Evolutionary conservation across 208 protist genomes (phyloP).

Genomic region (Trypanosoma lewisi): DNA sequence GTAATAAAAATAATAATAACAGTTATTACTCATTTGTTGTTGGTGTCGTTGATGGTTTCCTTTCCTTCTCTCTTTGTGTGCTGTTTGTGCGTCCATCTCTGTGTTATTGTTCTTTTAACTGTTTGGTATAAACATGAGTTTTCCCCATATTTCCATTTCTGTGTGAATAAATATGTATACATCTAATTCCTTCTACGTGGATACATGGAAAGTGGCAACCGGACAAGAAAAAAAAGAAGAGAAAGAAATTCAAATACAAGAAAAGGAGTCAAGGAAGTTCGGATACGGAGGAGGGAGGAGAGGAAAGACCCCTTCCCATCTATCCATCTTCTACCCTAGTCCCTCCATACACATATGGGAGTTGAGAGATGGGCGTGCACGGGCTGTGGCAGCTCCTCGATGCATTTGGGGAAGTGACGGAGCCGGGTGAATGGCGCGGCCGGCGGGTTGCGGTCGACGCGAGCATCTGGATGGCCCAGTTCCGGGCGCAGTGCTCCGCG

Average conservation of each 20-base stretch:
- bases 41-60: not conserved
- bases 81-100: no score
- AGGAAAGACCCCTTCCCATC: no score
- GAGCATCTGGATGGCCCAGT: conserved; percentile 88
- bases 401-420: conserved; percentile 67
- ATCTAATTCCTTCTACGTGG: no score
- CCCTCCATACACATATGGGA: no score
- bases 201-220: no score
- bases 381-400: conserved; percentile 86
- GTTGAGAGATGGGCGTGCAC: conserved; percentile 77
- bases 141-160: not conserved
- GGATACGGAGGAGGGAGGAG: no score
- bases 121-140: no score
- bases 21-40: conserved; percentile 7
- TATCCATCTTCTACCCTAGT: no score
- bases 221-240: no score
- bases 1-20: no score
- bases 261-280: no score
- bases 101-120: no score
- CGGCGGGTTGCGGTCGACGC: conserved; percentile 83
- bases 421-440: conserved; percentile 59
- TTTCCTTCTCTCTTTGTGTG: not conserved
- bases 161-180: not conserved
- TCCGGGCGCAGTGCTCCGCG: conserved; percentile 41
- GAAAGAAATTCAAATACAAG: not conserved